Base-by-base conservation (phyloP, 2,329 filamentous ascomycete species). In the Claviceps lovelessii region DNA sequence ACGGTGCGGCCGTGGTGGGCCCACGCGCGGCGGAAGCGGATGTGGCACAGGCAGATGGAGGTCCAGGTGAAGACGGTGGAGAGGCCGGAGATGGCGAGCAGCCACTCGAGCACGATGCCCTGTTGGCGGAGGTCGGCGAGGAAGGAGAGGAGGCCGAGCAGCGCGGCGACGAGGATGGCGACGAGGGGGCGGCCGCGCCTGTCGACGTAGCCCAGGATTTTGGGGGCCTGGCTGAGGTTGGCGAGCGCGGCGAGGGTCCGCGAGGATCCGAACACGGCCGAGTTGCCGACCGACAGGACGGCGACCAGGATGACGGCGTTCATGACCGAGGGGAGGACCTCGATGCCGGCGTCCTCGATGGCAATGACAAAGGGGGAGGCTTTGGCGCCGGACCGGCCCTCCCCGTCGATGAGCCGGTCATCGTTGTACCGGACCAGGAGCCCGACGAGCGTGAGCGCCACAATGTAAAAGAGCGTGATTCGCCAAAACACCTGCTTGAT, bases 401-500 rank as follows among this genome's bases (percentile, higher is more conserved):
- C 75, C 39, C 72, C 73, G 10, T 70, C 69, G 19, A 89, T 73
- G 0, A 95, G 82, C 4, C 77, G 74, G 0, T 64, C 54, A 58
- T 94, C 80, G 62, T 79, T 72, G 67, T 86, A 90, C 0, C 85
- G 86, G 0, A 96, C 88, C 3, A 95, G 75, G 0, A 95, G 76
- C 31, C 91, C 89, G 55, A 96, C 82, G 4, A 96, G 73, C 5
- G 82, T 81, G 11, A 96, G 77, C 0, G 87, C 86, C 39, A 94
- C 82, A 51, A 96, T 77, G 71, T 95, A 96, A 73, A 96, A 96
- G 55, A 94, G 76, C 4, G 83, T 82, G 64, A 95, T 95, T 63
- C 90, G 85, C 90, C 90, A 96, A 69, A 95, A 95, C 28, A 95
- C 89, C 67, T 95, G 90, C 72, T 94, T 95, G 63, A 94, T 83